phyloP scores from a whole-genome alignment of 1,284 basidiomycete species.

The Tilletiopsis washingtonensis region DNA sequence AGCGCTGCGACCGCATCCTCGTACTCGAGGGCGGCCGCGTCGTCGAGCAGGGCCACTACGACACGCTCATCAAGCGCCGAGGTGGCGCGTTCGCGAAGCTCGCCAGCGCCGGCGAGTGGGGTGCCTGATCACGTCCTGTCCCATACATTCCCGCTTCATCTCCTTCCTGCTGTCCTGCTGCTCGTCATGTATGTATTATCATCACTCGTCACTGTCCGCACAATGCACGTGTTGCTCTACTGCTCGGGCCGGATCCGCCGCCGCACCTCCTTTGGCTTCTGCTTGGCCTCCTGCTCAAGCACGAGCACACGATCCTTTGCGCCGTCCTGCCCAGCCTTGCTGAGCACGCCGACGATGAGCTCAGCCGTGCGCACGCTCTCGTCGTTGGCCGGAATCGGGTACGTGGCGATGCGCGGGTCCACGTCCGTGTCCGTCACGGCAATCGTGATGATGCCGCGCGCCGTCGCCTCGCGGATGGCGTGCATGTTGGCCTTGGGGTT shows the following conservation, averaged over 20 bases:
- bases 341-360: constrained; percentile 79
- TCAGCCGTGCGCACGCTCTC: constrained; percentile 85
- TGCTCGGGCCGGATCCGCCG: too few species aligned
- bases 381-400: constrained; percentile 96
- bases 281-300: too few species aligned
- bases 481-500: constrained; percentile 73
- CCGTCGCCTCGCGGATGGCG: constrained; percentile 49
- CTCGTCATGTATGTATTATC: too few species aligned
- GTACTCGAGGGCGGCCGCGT: constrained; percentile 70
- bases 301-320: constrained; percentile 22
- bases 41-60: constrained; percentile 70
- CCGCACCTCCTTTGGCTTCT: too few species aligned
- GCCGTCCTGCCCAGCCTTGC: constrained; percentile 65
- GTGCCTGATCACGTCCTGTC: too few species aligned
- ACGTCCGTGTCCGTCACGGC: constrained; percentile 84
- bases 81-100: constrained; percentile 73
- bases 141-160: too few species aligned
- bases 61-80: constrained; percentile 58
- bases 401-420: constrained; percentile 93
- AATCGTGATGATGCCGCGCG: constrained; percentile 50
- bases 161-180: too few species aligned
- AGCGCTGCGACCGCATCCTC: constrained; percentile 78
- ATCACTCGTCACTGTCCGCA: too few species aligned
- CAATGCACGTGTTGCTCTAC: too few species aligned
- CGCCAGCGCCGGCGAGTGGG: constrained; percentile 80